Evolutionary conservation across 208 protist species (phyloP).

Genomic region (Trypanosomatidae sp.): DNA sequence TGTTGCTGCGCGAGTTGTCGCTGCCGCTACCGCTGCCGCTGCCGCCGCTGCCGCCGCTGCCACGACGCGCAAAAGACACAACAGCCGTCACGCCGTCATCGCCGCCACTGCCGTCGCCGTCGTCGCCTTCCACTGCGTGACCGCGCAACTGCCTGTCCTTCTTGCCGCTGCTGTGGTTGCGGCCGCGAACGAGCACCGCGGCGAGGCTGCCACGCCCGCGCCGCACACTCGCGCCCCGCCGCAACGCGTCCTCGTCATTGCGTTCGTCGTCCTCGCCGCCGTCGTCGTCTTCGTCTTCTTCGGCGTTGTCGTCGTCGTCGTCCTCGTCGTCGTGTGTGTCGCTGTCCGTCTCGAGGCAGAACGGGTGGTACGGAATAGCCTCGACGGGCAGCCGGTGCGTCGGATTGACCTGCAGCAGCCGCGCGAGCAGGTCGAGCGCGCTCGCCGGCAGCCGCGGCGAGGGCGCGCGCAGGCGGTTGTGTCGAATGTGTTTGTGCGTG

Average conservation of each 20-base stretch:
- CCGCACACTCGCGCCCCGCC: no score
- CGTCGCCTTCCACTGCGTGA: no score
- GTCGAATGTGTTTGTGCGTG: slow-evolving; percentile 71
- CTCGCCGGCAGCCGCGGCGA: slow-evolving; percentile 18
- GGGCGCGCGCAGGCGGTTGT: slow-evolving; percentile 35
- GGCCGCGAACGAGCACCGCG: no score
- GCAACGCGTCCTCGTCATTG: not conserved
- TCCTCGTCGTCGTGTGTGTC: not conserved
- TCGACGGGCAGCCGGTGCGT: slow-evolving; percentile 45
- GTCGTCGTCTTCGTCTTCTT: slow-evolving; percentile 2
- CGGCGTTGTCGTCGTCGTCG: slow-evolving; percentile 8
- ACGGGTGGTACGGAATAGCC: slow-evolving; percentile 48
- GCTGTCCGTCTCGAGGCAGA: slow-evolving; percentile 19
- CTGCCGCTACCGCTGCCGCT: no score
- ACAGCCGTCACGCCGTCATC: no score
- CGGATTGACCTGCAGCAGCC: slow-evolving; percentile 38
- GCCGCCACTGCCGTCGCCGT: no score
- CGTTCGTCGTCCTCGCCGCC: not conserved
- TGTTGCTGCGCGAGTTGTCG: no score
- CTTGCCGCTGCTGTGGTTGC: no score
- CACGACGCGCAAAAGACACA: no score
- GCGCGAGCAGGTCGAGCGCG: slow-evolving; percentile 38
- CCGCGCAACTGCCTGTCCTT: no score
- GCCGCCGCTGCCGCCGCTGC: no score
- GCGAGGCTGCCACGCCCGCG: no score